Base-by-base conservation (phyloP, 345 rosid genomes). In the Syzygium aqueum region DNA sequence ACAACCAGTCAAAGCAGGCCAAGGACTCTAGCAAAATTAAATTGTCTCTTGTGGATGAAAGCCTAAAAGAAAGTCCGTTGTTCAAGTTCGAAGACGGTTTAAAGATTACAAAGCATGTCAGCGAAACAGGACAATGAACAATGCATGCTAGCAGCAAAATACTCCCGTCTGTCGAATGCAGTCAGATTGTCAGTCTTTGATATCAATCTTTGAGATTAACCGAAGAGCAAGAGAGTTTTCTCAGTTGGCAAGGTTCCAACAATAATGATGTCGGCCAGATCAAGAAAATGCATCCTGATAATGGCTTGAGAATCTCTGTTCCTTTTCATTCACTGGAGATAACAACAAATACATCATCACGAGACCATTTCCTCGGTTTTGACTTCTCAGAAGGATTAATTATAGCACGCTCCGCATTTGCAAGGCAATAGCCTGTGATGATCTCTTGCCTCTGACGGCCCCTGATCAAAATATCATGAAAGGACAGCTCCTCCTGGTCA, bases 301-400 rank as follows among this genome's bases (percentile, higher is more conserved):
- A 27, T 61, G 13, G 67, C 67, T 61, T 16, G 27, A 61, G 67
- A 61, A 61, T 56, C 51, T 52, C 53, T 56, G 54, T 19, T 46
- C 84, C 54, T 53, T 37, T 43, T 92, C 92, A 94, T 63, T 91
- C 91, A 65, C 93, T 93, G 21, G 91, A 93, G 40, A 96, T 95
- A 90, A 97, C 98, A 25, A 96, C 97, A 85, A 94, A 96, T 85
- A 97, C 96, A 92, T 94, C 99, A 88, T 90, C 98, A 73, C 94
- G 91, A 2, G 97, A 94, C 98, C 99, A 97, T 93, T 93, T 96
- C 89, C 92, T 92, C 85, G 88, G 92, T 85, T 90, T 90, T 10
- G 92, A 94, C 88, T 96, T 97, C 53, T 91, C 89, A 1, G 91
- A 87, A 78, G 98, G 98, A 90, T 96, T 97, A 83, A 96, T 96